These are phyloP conservation scores for Paragyromitra xinjiangensis DNA, from an alignment of 495 filamentous ascomycete species.

Conservation along the genomic window DNA sequence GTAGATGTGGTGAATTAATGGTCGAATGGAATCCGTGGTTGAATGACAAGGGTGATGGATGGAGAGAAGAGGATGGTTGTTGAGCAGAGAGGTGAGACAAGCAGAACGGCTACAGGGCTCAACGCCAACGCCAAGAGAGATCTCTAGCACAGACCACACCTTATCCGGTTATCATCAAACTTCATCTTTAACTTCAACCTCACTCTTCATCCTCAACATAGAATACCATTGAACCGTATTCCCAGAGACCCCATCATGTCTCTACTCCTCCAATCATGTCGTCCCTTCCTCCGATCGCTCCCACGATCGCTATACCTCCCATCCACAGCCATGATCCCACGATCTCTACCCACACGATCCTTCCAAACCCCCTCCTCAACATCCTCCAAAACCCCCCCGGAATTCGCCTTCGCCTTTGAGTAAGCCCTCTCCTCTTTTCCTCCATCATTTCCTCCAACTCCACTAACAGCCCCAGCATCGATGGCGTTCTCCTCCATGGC, in stretches of 20 bases:
- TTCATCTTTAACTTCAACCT: neutral
- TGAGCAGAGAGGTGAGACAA: too few relatives aligned
- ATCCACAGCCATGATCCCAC: neutral
- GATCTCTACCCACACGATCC: constrained; percentile 1
- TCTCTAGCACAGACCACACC: constrained; percentile 19
- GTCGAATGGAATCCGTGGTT: too few relatives aligned
- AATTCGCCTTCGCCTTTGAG: constrained; percentile 89
- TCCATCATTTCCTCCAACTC: constrained; percentile 13
- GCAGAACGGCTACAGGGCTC: neutral
- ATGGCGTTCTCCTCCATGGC: constrained; percentile 92
- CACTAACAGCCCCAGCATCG: constrained; percentile 69
- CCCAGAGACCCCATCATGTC: constrained; percentile 5
- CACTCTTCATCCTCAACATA: neutral
- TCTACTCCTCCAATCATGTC: constrained; percentile 4
- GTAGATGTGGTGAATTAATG: too few relatives aligned
- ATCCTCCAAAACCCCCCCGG: neutral
- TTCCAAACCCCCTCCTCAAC: constrained; percentile 11
- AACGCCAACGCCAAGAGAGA: neutral
- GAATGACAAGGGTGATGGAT: neutral
- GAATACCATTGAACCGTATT: neutral
- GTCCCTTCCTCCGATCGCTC: constrained; percentile 15
- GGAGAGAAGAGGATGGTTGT: too few relatives aligned
- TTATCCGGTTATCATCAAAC: neutral
- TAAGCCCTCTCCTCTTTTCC: constrained; percentile 59
- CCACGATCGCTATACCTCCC: constrained; percentile 1